Evolutionary conservation across 441 rosid genomes (phyloP).

Genomic region (Geranium incanum): DNA sequence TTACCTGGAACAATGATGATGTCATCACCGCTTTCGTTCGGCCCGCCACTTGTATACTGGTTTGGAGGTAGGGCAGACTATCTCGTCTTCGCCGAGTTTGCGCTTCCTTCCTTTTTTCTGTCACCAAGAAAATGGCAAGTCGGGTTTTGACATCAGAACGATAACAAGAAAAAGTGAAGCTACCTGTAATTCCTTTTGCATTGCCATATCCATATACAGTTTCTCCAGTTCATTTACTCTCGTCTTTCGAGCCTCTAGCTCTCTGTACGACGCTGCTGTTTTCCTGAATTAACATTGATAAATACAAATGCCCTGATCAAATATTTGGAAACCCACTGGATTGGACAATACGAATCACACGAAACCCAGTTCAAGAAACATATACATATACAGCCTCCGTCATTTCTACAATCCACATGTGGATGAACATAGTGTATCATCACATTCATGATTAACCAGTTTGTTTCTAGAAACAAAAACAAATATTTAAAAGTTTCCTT

Average conservation of each 20-base stretch:
- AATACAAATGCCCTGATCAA: too few species aligned
- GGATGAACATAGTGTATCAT: too few species aligned
- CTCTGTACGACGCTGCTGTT: conserved; percentile 23
- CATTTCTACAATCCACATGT: too few species aligned
- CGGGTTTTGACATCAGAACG: neutral
- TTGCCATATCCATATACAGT: conserved; percentile 22
- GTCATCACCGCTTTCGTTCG: conserved; percentile 22
- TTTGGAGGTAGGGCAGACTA: conserved; percentile 16
- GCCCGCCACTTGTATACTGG: conserved; percentile 26
- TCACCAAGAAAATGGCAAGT: neutral
- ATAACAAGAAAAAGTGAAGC: neutral
- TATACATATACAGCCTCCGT: too few species aligned
- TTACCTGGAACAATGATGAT: too few species aligned
- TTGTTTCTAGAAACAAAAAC: too few species aligned
- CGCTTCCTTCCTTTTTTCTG: conserved; percentile 27
- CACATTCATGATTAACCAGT: too few species aligned
- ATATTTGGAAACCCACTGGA: too few species aligned
- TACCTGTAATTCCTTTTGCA: conserved; percentile 26
- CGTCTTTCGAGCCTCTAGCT: conserved; percentile 22
- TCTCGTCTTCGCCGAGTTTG: conserved; percentile 23
- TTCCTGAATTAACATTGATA: conserved; percentile 14
- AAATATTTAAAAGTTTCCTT: too few species aligned
- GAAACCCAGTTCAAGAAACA: too few species aligned
- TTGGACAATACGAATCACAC: too few species aligned
- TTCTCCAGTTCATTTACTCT: conserved; percentile 26